These are phyloP conservation scores for Kazachstania bromeliacearum DNA, from an alignment of 805 yeast genomes.

Conservation along the genomic window DNA sequence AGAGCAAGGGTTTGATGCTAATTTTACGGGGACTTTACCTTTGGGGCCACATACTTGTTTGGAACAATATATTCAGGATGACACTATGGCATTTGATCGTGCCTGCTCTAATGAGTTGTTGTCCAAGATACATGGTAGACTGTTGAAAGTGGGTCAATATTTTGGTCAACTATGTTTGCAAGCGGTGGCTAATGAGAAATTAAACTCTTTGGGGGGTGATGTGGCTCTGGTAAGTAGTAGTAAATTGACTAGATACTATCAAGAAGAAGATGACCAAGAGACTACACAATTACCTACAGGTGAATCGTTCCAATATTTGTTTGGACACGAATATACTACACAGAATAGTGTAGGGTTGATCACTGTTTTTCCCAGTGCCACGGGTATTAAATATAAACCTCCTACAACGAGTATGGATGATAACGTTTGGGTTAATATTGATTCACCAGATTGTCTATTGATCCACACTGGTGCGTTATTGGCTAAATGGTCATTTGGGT, in stretches of 20 bases:
- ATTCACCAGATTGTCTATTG: slow-evolving; percentile 20
- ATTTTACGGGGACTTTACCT: slow-evolving; percentile 20
- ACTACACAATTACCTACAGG: slow-evolving; percentile 8
- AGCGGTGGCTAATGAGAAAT: slow-evolving; percentile 4
- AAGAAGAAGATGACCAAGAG: slow-evolving; percentile 2
- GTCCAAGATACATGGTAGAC: slow-evolving; percentile 12
- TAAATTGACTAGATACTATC: slow-evolving; percentile 16
- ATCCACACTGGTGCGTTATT: slow-evolving; percentile 22
- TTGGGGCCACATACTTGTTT: slow-evolving; percentile 10
- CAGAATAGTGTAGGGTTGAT: slow-evolving; percentile 19
- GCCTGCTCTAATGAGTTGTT: slow-evolving; percentile 10
- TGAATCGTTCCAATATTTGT: slow-evolving; percentile 13
- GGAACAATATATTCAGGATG: slow-evolving; percentile 22
- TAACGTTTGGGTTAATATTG: slow-evolving; percentile 18
- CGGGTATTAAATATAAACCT: slow-evolving; percentile 20
- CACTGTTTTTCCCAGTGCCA: slow-evolving; percentile 21
- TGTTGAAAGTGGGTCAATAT: slow-evolving; percentile 17
- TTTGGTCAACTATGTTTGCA: slow-evolving; percentile 17
- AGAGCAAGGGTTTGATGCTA: slow-evolving; percentile 18
- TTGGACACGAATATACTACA: slow-evolving; percentile 12
- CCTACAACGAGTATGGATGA: slow-evolving; percentile 18
- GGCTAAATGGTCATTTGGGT: slow-evolving; percentile 14
- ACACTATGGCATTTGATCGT: slow-evolving; percentile 11
- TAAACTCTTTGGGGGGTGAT: background rate
- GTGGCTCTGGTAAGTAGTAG: too few relatives aligned